phyloP scores from a whole-genome alignment of 257 asterid genomes.

The Ophiorrhiza pumila region DNA sequence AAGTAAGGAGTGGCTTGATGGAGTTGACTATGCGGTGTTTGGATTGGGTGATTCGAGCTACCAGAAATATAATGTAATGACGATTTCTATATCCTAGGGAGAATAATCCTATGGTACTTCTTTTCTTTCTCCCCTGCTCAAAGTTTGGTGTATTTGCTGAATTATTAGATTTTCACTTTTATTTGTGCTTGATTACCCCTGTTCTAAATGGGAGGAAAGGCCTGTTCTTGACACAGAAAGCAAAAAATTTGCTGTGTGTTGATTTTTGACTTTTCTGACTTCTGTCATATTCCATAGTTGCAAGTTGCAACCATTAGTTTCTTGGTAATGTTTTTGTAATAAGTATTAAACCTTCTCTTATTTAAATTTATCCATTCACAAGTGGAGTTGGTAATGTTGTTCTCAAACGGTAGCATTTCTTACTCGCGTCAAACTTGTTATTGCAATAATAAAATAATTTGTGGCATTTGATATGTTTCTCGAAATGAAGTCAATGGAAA shows the following conservation, averaged over 20 bases:
- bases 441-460: background rate
- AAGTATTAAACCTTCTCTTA: background rate
- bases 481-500: background rate
- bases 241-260: background rate
- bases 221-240: background rate
- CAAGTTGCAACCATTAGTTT: background rate
- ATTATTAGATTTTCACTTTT: background rate
- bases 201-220: background rate
- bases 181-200: background rate
- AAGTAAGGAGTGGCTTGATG: conserved; percentile 69
- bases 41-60: conserved; percentile 98
- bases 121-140: conserved; percentile 12
- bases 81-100: conserved; percentile 18
- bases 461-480: background rate
- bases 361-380: background rate
- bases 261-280: background rate
- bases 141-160: background rate
- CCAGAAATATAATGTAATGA: conserved; percentile 89
- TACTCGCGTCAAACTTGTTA: background rate
- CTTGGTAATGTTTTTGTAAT: background rate
- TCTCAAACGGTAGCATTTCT: background rate
- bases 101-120: conserved; percentile 23
- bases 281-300: background rate
- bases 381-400: background rate
- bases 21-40: conserved; percentile 82